Percentiles rank a stretch among this genome's conserved stretches.
Conservation (phyloP, 495 filamentous ascomycete genomes). For the Neurospora sp. region DNA sequence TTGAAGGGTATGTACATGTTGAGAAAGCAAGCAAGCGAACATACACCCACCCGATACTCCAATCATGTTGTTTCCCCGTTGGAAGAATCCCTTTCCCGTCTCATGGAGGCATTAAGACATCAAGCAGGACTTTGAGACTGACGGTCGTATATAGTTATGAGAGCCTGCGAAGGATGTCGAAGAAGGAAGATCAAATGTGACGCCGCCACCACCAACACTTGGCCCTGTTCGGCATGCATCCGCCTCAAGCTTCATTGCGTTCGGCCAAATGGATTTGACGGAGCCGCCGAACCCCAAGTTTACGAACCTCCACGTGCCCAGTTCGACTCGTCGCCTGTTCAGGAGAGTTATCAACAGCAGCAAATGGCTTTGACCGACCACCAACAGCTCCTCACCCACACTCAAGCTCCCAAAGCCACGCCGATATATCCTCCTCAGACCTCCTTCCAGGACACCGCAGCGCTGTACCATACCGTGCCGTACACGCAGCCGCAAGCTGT, state of each 20-base stretch:
- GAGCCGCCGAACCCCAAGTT: conserved; percentile 40
- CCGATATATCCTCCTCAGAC: conserved; percentile 29
- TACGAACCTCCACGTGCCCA: conserved; percentile 37
- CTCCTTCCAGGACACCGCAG: conserved; percentile 29
- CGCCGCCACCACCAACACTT: conserved; percentile 93
- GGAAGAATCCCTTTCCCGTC: neutral
- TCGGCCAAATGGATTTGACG: conserved; percentile 83
- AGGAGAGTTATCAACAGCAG: conserved; percentile 48
- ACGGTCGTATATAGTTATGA: conserved; percentile 63
- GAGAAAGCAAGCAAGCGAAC: neutral
- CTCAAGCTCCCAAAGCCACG: conserved; percentile 24
- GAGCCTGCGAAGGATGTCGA: conserved; percentile 93
- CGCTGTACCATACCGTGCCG: conserved; percentile 34
- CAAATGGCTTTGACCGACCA: conserved; percentile 29
- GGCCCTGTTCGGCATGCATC: conserved; percentile 92
- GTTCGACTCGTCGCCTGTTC: conserved; percentile 32
- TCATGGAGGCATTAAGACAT: neutral
- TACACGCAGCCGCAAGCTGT: conserved; percentile 35
- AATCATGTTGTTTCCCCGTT: neutral
- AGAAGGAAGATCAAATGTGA: conserved; percentile 93
- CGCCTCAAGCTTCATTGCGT: conserved; percentile 89
- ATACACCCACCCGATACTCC: neutral
- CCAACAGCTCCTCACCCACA: conserved; percentile 25
- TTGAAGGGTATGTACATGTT: conserved; percentile 63
- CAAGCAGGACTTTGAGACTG: conserved; percentile 6